Evolutionary conservation across 768 basidiomycete genomes (phyloP), one percentile per base, ranked within the genome.

Genomic region (Pulveroboletus sp.): DNA sequence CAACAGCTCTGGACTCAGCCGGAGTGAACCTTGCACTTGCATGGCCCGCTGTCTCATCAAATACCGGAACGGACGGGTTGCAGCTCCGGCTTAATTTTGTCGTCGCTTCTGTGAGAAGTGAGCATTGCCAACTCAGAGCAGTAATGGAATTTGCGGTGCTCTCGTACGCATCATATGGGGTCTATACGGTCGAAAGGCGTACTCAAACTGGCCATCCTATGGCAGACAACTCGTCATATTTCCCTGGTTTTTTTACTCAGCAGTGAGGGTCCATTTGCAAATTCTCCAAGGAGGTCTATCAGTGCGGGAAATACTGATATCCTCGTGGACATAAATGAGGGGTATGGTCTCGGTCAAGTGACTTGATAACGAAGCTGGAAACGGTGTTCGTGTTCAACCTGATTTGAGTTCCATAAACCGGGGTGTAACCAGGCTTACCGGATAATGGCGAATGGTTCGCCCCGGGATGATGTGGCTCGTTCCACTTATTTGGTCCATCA

Each of bases 21-120:
- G 87, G 85, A 20, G 85, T 74, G 3, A 83, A 89, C 60, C 75
- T 89, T 30, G 80, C 79, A 1, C 72, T 78, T 31, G 77, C 80
- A 8, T 86, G 29, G 74, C 71, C 27, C 78, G 81, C 22, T 81
- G 80, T 58, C 73, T 87, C 40, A 68, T 77, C 26, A 75, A 82
- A 55, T 63, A 77, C 64, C 67, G 69, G 39, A 61, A 55, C 43
- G 42, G 39, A 50, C 17, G 34, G 26, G 46, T 44, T 30, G 27
- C 23, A 20, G 26, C 30, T 22, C 47, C 41, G 55, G 48, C 22
- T 51, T 57, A 20, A 54, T 67, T 42, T 47, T 47, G 29, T 47
- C 35, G 38, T 60, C 60, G n/a, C 55, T 49, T 47, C 60, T 56
- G 29, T 37, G 29, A 50, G 45, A 55, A 43, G 50, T 53, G 44